Evolutionary conservation across 2,329 filamentous ascomycete species (phyloP).

Genomic region (Hymenoscyphus infarciens): DNA sequence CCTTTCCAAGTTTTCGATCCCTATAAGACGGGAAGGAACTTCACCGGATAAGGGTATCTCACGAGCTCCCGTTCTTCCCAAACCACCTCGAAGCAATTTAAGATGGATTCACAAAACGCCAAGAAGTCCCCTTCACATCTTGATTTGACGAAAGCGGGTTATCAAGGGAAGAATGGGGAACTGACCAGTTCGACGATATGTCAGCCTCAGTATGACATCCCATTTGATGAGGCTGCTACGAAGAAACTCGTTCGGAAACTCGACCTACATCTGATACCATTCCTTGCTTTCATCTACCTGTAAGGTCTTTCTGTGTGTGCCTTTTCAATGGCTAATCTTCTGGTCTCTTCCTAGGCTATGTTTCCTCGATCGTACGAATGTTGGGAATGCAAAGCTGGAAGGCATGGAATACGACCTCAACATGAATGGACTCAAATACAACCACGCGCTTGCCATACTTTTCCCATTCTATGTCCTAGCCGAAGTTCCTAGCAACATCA

Average conservation of each 20-base stretch:
- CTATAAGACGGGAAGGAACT: neutral
- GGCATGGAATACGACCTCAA: constrained; percentile 34
- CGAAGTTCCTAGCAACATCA: constrained; percentile 38
- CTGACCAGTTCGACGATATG: neutral
- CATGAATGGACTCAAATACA: constrained; percentile 33
- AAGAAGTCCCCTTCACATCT: constrained; percentile 1
- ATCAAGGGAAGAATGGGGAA: constrained; percentile 1
- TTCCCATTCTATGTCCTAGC: constrained; percentile 33
- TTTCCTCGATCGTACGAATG: constrained; percentile 33
- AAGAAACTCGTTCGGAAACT: constrained; percentile 30
- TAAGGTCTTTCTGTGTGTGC: constrained; percentile 30
- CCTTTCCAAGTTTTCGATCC: neutral
- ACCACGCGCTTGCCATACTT: constrained; percentile 34
- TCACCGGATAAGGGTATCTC: neutral
- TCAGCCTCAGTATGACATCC: neutral
- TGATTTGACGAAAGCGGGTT: neutral
- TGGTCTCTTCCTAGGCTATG: constrained; percentile 21
- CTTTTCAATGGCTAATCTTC: neutral
- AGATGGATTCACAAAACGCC: constrained; percentile 6
- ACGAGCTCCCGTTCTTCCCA: constrained; percentile 4
- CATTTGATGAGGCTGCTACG: constrained; percentile 21
- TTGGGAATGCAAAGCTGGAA: constrained; percentile 33
- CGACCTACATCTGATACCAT: constrained; percentile 36
- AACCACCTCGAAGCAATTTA: neutral
- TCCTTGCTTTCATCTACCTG: constrained; percentile 50